These are phyloP conservation scores for Aspergillus pseudoterreus DNA, from an alignment of 2,329 filamentous ascomycete species.

Conservation along the genomic window DNA sequence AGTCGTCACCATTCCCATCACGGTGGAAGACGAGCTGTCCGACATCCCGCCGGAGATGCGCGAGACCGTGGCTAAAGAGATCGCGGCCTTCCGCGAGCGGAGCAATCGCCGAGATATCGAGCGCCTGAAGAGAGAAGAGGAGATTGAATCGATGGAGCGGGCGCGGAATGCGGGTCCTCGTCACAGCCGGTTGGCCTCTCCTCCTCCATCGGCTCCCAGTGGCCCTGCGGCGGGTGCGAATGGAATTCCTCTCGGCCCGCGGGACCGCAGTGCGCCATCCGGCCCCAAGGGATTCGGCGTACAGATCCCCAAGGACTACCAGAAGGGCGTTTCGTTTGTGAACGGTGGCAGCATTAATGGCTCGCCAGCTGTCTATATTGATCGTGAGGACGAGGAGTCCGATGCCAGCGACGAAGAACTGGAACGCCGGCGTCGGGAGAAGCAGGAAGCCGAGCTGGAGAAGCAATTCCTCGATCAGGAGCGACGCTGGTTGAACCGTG, in stretches of 20 bases:
- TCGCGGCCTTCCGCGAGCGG: slow-evolving; percentile 87
- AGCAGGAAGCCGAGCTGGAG: slow-evolving; percentile 71
- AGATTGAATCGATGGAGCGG: slow-evolving; percentile 82
- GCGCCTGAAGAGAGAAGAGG: slow-evolving; percentile 81
- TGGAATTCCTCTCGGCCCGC: slow-evolving; percentile 72
- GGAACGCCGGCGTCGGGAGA: slow-evolving; percentile 66
- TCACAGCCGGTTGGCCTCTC: slow-evolving; percentile 67
- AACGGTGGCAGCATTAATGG: slow-evolving; percentile 70
- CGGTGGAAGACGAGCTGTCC: slow-evolving; percentile 85
- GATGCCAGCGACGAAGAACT: slow-evolving; percentile 85
- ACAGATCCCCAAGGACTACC: slow-evolving; percentile 67
- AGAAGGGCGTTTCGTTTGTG: slow-evolving; percentile 76
- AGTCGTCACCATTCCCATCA: slow-evolving; percentile 83
- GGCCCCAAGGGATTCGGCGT: slow-evolving; percentile 61
- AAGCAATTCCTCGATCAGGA: slow-evolving; percentile 81
- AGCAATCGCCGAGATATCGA: slow-evolving; percentile 87
- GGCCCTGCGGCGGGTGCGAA: slow-evolving; percentile 64
- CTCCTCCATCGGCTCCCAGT: slow-evolving; percentile 59
- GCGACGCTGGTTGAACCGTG: slow-evolving; percentile 84
- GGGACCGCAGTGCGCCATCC: slow-evolving; percentile 68
- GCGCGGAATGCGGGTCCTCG: slow-evolving; percentile 64
- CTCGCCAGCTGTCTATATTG: slow-evolving; percentile 47
- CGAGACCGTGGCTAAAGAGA: slow-evolving; percentile 89
- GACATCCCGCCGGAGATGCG: slow-evolving; percentile 97
- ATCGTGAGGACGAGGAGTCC: slow-evolving; percentile 78